Evolutionary conservation across 305 asterid species (phyloP).

Genomic region (Fraxinus velutina): DNA sequence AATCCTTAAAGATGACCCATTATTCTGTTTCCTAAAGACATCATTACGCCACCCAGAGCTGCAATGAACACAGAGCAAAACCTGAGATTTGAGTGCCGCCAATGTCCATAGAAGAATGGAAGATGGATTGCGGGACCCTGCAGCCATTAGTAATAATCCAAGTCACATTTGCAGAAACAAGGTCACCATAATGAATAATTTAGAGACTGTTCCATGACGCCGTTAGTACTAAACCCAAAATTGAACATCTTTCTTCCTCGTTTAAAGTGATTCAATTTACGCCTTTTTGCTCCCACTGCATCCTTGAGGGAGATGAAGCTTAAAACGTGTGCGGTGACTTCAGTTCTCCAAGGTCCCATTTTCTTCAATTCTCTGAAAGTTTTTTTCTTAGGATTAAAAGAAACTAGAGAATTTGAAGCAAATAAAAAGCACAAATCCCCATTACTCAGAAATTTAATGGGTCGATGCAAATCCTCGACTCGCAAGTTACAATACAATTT

Average conservation of each 20-base stretch:
- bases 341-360: slow-evolving; percentile 18
- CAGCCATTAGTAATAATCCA: not conserved
- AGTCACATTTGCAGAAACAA: not conserved
- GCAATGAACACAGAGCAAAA: not conserved
- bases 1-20: not conserved
- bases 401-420: slow-evolving; percentile 35
- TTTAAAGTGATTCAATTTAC: slow-evolving; percentile 17
- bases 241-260: slow-evolving; percentile 1
- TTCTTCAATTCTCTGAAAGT: slow-evolving; percentile 43
- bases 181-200: not conserved
- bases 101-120: not conserved
- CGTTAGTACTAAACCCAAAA: slow-evolving; percentile 2
- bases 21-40: not conserved
- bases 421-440: slow-evolving; percentile 49
- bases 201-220: not conserved
- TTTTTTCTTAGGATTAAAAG: slow-evolving; percentile 35
- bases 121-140: not conserved
- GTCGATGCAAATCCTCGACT: slow-evolving; percentile 39
- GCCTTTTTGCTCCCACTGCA: slow-evolving; percentile 23
- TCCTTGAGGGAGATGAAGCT: slow-evolving; percentile 45
- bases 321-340: slow-evolving; percentile 31
- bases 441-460: slow-evolving; percentile 39
- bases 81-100: not conserved
- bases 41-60: not conserved
- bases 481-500: slow-evolving; percentile 38